Base-by-base conservation (phyloP, 139 green algal genomes). In the Volvox reticuliferus region DNA sequence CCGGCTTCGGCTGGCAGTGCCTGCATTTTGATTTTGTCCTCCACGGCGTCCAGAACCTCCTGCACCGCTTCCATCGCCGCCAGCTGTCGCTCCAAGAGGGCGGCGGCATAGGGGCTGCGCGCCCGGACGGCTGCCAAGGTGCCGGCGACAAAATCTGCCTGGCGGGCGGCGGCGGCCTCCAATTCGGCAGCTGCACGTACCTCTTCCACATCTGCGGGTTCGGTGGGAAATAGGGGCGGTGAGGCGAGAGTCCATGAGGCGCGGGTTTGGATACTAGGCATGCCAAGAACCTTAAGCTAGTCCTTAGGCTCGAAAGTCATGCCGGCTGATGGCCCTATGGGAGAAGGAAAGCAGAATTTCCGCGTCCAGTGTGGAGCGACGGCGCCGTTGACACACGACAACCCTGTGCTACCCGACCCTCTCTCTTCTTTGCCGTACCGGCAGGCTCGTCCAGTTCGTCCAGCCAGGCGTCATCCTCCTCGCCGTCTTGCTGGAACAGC, bases 391-490 rank as follows among this genome's bases (percentile, higher is more conserved):
- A 55, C 44, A 55, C 44, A 55, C 9, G 5, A 55, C 44, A 5
- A 55, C 44, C 44, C 44, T 55, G 44, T 55, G 5, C 5, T 5
- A 9, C 44, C 5, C 44, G n/a, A 55, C 44, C 44, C 44, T 55
- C 5, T 9, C 9, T 55, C 5, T 9, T 55, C 44, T 9, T 55
- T 55, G 44, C 21, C 65, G 12, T 28, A 79, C 82, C 82, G 26
- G 82, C 33, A 0, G 82, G 50, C 67, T 71, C 67, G 36, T 89
- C 83, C 67, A 80, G 67, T 22, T 89, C 83, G 83, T 89, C 83
- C 83, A 89, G 13, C 83, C 83, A 89, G 35, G 68, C 22, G 26
- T 80, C 83, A 37, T 80, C 83, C 24, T 89, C 83, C 36, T 78
- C 36, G 26, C 14, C 16, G 83, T 89, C 83, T 0, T 44, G 83